Percentiles rank a stretch among this genome's conserved stretches.
phyloP scores from a whole-genome alignment of 306 rosid species.

The Hylodesmum podocarpum region DNA sequence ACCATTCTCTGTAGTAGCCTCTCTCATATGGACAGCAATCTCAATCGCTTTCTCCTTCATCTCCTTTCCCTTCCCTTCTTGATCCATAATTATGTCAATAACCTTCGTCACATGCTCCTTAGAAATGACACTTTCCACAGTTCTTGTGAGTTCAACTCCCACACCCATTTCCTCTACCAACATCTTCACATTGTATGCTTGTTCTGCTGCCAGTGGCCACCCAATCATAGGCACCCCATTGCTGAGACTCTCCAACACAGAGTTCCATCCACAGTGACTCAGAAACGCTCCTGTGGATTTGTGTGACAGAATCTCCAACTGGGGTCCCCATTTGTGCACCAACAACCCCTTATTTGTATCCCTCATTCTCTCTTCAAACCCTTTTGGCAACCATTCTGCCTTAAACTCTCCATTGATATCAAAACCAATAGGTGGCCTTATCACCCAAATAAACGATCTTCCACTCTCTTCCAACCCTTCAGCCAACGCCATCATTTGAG shows the following conservation, averaged over 20 bases:
- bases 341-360: slow-evolving; percentile 43
- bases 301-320: slow-evolving; percentile 70
- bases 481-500: slow-evolving; percentile 76
- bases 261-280: slow-evolving; percentile 94
- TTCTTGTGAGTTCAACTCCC: slow-evolving; percentile 54
- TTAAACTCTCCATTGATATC: slow-evolving; percentile 50
- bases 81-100: slow-evolving; percentile 48
- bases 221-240: slow-evolving; percentile 74
- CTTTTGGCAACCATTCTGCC: slow-evolving; percentile 63
- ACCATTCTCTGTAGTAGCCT: slow-evolving; percentile 36
- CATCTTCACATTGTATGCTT: slow-evolving; percentile 73
- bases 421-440: slow-evolving; percentile 70
- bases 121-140: slow-evolving; percentile 35
- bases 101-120: slow-evolving; percentile 51
- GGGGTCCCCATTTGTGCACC: slow-evolving; percentile 78
- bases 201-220: slow-evolving; percentile 87
- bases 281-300: slow-evolving; percentile 56
- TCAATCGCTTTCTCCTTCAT: slow-evolving; percentile 49
- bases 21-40: slow-evolving; percentile 39
- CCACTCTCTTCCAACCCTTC: slow-evolving; percentile 61
- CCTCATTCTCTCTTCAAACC: slow-evolving; percentile 60
- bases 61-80: slow-evolving; percentile 47
- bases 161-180: slow-evolving; percentile 72
- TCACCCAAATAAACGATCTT: slow-evolving; percentile 64
- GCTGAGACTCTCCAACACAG: slow-evolving; percentile 71